Conservation (phyloP, 164 flowering plant genomes). For the Aristolochia fimbriata region DNA sequence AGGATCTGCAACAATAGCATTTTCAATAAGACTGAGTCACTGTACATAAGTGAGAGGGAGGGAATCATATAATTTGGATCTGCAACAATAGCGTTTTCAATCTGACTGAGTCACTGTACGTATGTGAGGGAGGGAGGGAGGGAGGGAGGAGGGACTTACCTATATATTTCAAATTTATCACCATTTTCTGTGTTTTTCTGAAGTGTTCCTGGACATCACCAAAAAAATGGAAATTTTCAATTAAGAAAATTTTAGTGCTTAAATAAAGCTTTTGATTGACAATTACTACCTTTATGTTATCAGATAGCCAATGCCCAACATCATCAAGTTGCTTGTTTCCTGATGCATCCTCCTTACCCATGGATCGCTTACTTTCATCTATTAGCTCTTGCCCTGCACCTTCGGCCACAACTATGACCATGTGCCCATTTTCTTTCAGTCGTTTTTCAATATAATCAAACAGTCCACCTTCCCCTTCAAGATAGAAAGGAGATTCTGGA, state of each 20-base stretch:
- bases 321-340: slow-evolving; percentile 72
- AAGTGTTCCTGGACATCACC: slow-evolving; percentile 32
- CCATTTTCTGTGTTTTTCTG: slow-evolving; percentile 19
- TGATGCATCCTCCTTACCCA: slow-evolving; percentile 56
- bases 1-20: slow-evolving; percentile 32
- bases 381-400: slow-evolving; percentile 60
- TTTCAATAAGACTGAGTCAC: background rate
- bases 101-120: slow-evolving; percentile 1
- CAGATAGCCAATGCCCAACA: slow-evolving; percentile 71
- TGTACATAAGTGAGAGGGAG: background rate
- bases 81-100: background rate
- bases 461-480: slow-evolving; percentile 53
- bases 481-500: slow-evolving; percentile 56
- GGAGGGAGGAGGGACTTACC: slow-evolving; percentile 15
- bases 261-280: background rate
- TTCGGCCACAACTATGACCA: slow-evolving; percentile 58
- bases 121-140: background rate
- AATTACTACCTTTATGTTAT: slow-evolving; percentile 50
- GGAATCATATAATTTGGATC: too few relatives aligned
- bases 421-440: slow-evolving; percentile 49
- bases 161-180: slow-evolving; percentile 38
- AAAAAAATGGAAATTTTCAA: background rate
- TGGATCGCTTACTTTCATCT: slow-evolving; percentile 26
- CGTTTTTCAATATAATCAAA: slow-evolving; percentile 37
- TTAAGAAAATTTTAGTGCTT: background rate